phyloP scores from a whole-genome alignment of 2,329 filamentous ascomycete genomes.

The Neocatenulostroma microsporum region DNA sequence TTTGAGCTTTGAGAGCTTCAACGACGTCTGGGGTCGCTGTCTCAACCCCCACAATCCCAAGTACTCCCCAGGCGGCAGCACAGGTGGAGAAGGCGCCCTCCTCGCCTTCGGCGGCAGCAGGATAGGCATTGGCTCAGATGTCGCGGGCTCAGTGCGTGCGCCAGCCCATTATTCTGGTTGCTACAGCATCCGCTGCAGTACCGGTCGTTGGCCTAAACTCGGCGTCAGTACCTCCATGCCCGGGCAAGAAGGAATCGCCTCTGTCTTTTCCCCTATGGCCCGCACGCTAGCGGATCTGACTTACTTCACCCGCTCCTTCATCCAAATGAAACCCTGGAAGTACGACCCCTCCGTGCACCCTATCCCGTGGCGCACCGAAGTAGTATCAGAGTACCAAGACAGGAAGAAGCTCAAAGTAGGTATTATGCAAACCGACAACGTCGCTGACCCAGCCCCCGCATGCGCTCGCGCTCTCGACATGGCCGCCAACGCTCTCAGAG shows the following conservation, averaged over 20 bases:
- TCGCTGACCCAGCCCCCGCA: slow-evolving; percentile 79
- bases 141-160: slow-evolving; percentile 77
- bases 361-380: slow-evolving; percentile 63
- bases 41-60: slow-evolving; percentile 75
- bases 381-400: slow-evolving; percentile 53
- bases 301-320: slow-evolving; percentile 73
- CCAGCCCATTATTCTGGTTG: slow-evolving; percentile 87
- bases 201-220: slow-evolving; percentile 80
- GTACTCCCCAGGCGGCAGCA: slow-evolving; percentile 84
- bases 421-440: slow-evolving; percentile 55
- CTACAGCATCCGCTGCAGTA: slow-evolving; percentile 79
- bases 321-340: slow-evolving; percentile 78
- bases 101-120: slow-evolving; percentile 72
- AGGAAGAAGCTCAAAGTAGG: slow-evolving; percentile 56
- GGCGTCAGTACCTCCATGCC: slow-evolving; percentile 83
- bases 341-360: slow-evolving; percentile 84
- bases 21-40: slow-evolving; percentile 72
- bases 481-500: slow-evolving; percentile 59
- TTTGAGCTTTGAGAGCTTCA: slow-evolving; percentile 74
- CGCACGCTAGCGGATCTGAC: slow-evolving; percentile 72
- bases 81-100: slow-evolving; percentile 74
- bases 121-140: slow-evolving; percentile 85
- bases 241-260: slow-evolving; percentile 81
- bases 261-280: slow-evolving; percentile 88
- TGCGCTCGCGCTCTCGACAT: slow-evolving; percentile 68